phyloP scores from a whole-genome alignment of 805 yeast species.

The Pachysolen tannophilus region DNA sequence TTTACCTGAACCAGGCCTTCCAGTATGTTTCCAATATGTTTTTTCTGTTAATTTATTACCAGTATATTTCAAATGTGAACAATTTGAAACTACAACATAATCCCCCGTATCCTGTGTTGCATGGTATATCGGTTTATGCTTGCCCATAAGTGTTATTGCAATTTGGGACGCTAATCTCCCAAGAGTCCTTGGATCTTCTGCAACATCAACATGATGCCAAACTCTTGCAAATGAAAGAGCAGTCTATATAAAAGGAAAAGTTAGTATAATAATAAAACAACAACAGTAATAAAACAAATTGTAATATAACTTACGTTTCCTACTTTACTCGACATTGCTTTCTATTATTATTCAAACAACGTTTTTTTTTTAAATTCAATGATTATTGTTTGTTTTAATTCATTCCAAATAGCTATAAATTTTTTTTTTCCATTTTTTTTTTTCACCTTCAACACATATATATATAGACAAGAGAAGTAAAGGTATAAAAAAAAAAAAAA shows the following conservation, averaged over 20 bases:
- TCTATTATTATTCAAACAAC: too few relatives aligned
- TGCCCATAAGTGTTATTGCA: constrained; percentile 88
- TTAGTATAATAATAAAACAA: neutral
- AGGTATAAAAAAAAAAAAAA: neutral
- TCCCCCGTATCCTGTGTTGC: constrained; percentile 85
- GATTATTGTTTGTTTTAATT: neutral
- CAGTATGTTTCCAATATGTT: constrained; percentile 82
- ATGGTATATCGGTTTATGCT: constrained; percentile 88
- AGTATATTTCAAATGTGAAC: constrained; percentile 70
- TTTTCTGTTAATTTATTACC: constrained; percentile 80
- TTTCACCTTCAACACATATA: neutral
- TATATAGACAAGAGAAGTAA: neutral
- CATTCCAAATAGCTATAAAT: neutral
- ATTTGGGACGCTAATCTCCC: constrained; percentile 91
- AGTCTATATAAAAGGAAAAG: constrained; percentile 26
- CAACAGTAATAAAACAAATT: neutral
- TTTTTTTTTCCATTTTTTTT: neutral
- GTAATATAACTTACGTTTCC: constrained; percentile 25
- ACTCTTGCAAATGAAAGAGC: constrained; percentile 73
- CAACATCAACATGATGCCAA: constrained; percentile 95
- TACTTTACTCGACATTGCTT: constrained; percentile 36
- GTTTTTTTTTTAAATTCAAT: neutral
- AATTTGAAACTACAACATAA: constrained; percentile 93
- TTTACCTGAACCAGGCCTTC: constrained; percentile 84
- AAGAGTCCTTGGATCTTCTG: constrained; percentile 73